These are phyloP conservation scores for Nemania sp. DNA, from an alignment of 2,329 filamentous ascomycete genomes.

Conservation along the genomic window DNA sequence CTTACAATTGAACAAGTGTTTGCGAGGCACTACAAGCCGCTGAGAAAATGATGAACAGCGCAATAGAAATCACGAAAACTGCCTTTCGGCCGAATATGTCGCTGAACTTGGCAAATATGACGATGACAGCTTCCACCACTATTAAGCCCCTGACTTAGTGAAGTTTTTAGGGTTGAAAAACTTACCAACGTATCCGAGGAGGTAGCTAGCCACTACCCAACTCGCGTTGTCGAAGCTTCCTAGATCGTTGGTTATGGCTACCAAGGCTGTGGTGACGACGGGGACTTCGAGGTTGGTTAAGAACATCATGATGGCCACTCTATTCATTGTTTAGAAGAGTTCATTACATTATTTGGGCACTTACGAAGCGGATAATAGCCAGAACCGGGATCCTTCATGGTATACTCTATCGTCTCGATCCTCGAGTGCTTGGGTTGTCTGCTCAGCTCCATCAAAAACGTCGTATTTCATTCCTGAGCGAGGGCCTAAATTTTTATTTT, in stretches of 20 bases:
- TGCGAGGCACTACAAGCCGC: not conserved
- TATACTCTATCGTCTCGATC: not conserved
- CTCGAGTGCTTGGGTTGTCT: not conserved
- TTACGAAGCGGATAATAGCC: slow-evolving; percentile 1
- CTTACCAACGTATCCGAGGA: slow-evolving; percentile 31
- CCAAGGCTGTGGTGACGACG: slow-evolving; percentile 26
- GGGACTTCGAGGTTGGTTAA: slow-evolving; percentile 23
- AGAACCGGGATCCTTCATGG: not conserved
- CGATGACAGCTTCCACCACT: not conserved
- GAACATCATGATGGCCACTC: slow-evolving; percentile 8
- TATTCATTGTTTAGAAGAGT: not conserved
- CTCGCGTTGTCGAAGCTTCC: slow-evolving; percentile 21
- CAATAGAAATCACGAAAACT: not conserved
- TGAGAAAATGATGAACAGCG: not conserved
- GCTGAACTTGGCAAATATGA: not conserved
- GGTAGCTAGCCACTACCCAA: slow-evolving; percentile 25
- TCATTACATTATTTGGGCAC: not conserved
- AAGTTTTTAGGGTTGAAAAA: not conserved
- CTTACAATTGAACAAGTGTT: slow-evolving; percentile 1
- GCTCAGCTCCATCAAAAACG: not conserved
- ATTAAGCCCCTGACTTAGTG: not conserved
- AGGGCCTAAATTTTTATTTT: not conserved
- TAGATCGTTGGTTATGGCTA: slow-evolving; percentile 20
- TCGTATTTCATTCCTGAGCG: not conserved
- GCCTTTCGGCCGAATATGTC: not conserved